phyloP scores from a whole-genome alignment of 1,139 yeast genomes.

The Hemisphaericaspora xylanilytica region DNA sequence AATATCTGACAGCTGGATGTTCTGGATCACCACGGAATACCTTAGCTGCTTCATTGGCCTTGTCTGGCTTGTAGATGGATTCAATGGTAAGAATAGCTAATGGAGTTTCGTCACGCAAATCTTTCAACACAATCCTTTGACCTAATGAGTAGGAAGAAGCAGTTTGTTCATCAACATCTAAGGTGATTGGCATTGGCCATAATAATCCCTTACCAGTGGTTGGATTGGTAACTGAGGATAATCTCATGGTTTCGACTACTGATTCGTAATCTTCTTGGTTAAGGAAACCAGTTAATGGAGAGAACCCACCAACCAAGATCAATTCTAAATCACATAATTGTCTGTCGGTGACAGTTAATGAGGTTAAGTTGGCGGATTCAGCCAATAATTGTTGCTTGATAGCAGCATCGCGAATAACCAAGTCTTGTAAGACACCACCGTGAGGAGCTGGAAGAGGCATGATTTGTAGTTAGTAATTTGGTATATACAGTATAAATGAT shows the following conservation, averaged over 20 bases:
- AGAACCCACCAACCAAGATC: constrained; percentile 90
- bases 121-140: constrained; percentile 70
- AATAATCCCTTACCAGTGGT: constrained; percentile 57
- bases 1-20: constrained; percentile 86
- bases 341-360: constrained; percentile 70
- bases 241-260: constrained; percentile 76
- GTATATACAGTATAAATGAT: neutral
- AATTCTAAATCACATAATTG: constrained; percentile 92
- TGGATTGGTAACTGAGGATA: constrained; percentile 45
- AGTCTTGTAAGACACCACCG: constrained; percentile 86
- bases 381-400: constrained; percentile 53
- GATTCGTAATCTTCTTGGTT: constrained; percentile 75
- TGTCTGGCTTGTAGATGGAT: constrained; percentile 81
- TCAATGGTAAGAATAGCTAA: constrained; percentile 78
- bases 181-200: constrained; percentile 92
- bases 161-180: constrained; percentile 64
- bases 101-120: constrained; percentile 77
- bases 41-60: constrained; percentile 71
- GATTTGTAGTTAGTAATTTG: neutral
- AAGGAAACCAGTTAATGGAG: constrained; percentile 87
- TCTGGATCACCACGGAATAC: constrained; percentile 97
- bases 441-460: constrained; percentile 81
- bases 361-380: constrained; percentile 50
- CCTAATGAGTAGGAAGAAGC: constrained; percentile 52
- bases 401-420: constrained; percentile 74